Evolutionary conservation across 2,329 filamentous ascomycete genomes (phyloP), one percentile per base, ranked within the genome.

Genomic region (Hansfordia pulvinata): DNA sequence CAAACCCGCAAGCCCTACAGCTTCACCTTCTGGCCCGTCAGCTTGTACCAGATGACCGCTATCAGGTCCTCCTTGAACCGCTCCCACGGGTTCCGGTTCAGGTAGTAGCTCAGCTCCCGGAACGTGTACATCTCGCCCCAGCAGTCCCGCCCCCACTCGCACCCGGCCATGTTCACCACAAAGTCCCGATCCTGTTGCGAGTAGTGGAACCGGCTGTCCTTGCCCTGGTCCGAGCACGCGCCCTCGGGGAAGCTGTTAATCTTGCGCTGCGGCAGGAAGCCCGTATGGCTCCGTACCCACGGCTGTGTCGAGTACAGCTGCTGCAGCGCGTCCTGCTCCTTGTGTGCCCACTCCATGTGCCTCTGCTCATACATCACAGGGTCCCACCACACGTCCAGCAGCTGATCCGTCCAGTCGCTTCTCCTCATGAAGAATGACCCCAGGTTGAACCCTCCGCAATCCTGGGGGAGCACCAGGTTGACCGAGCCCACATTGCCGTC

Each of bases 301-400:
- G 90, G 83, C 49, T 96, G 88, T 29, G 78, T 79, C 30, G 65
- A 69, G 57, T 98, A 98, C 35, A 98, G 64, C 55, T 93, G 80
- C 56, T 94, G 86, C 21, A 98, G 60, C 2, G 86, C 84, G 47
- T 96, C 86, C 55, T 98, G 90, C 52, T 98, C 90, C 51, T 96
- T 96, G 62, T 98, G 90, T 46, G 90, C 86, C 90, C 90, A 98
- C 35, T 90, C 72, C 86, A 94, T 94, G 52, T 98, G 90, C 49
- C 85, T 92, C 56, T 98, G 90, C 56, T 98, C 90, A 52, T 98
- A 98, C 30, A 79, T 74, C 17, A 96, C 86, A 0, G 90, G 90
- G 44, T 98, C 90, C 90, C 90, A 98, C 90, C 90, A 98, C 27
- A 93, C 69, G 46, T 98, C 90, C 19, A 98, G 69, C 11, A 98